phyloP scores from a whole-genome alignment of 805 yeast genomes.

The Nakazawaea anatomiae region DNA sequence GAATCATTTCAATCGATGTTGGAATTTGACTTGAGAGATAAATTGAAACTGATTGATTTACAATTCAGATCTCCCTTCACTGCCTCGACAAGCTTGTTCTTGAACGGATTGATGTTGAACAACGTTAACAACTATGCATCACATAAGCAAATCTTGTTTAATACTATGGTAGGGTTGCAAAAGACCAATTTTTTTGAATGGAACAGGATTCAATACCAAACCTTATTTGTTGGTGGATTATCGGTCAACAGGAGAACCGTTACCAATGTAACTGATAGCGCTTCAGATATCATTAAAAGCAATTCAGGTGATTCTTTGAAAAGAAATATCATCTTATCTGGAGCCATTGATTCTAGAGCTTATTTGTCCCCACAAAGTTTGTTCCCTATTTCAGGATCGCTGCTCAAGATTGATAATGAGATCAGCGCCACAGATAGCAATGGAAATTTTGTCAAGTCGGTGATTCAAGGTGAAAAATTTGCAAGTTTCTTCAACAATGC shows the following conservation, averaged over 20 bases:
- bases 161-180: constrained; percentile 47
- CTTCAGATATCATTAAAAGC: constrained; percentile 50
- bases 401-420: constrained; percentile 38
- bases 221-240: constrained; percentile 41
- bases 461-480: constrained; percentile 23
- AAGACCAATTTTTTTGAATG: constrained; percentile 22
- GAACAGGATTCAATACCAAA: constrained; percentile 19
- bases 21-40: constrained; percentile 33
- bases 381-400: constrained; percentile 42
- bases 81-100: constrained; percentile 40
- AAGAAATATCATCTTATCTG: constrained; percentile 39
- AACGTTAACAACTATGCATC: constrained; percentile 45
- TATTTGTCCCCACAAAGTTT: constrained; percentile 26
- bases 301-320: constrained; percentile 63
- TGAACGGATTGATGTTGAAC: constrained; percentile 41
- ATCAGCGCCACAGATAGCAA: constrained; percentile 13
- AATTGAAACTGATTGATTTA: constrained; percentile 44
- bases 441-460: constrained; percentile 30
- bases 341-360: constrained; percentile 37
- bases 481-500: constrained; percentile 36
- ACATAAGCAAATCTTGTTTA: constrained; percentile 45
- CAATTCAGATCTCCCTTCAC: constrained; percentile 38
- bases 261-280: constrained; percentile 41
- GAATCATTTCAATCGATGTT: constrained; percentile 52
- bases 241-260: constrained; percentile 53